A percentile compares a stretch with the other conserved stretches of the same genome.
phyloP scores from a whole-genome alignment of 208 protist species.

The Trypanosoma avium region DNA sequence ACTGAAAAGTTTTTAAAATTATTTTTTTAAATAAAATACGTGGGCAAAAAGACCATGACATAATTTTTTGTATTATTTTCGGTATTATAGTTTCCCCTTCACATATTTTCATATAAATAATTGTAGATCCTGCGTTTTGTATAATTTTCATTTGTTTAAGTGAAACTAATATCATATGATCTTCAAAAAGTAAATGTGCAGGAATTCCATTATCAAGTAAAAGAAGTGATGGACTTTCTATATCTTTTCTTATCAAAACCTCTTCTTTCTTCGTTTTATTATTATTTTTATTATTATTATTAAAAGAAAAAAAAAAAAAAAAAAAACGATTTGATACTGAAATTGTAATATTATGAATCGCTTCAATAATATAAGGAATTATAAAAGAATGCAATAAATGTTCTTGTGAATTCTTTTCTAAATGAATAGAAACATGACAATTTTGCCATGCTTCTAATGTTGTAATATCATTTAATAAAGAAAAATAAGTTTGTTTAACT shows the following conservation, averaged over 20 bases:
- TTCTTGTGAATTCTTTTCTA: neutral
- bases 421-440: neutral
- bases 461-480: conserved; percentile 47
- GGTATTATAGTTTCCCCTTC: conserved; percentile 30
- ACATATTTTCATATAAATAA: conserved; percentile 51
- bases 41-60: conserved; percentile 24
- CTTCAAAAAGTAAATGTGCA: conserved; percentile 34
- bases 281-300: neutral
- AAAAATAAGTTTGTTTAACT: neutral
- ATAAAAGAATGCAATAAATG: conserved; percentile 8
- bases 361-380: conserved; percentile 18
- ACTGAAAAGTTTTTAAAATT: conserved; percentile 12
- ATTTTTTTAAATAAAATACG: neutral
- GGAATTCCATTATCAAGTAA: conserved; percentile 28
- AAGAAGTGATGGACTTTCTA: too few relatives aligned
- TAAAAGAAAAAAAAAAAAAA: neutral
- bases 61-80: conserved; percentile 5
- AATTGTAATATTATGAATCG: conserved; percentile 34
- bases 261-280: neutral
- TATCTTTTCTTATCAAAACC: neutral
- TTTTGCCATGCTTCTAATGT: conserved; percentile 37
- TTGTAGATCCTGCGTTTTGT: conserved; percentile 43
- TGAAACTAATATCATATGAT: conserved; percentile 22
- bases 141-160: conserved; percentile 27
- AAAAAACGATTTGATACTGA: neutral